These are phyloP conservation scores for Haplosporangium gracile DNA, from an alignment of 192 early-diverging fungal genomes.

Conservation along the genomic window DNA sequence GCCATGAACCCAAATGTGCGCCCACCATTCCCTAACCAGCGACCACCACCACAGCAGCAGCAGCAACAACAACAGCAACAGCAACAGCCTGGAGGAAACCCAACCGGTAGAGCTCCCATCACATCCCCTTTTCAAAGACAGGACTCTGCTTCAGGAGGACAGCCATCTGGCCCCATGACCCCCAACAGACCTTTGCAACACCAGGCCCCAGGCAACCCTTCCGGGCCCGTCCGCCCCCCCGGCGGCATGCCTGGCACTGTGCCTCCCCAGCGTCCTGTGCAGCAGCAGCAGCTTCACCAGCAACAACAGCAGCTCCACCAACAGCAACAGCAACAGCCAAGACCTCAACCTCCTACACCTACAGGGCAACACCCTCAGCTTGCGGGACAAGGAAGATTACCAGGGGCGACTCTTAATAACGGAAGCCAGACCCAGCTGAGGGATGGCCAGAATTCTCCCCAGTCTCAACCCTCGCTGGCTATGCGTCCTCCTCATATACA, in stretches of 20 bases:
- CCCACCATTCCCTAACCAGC: constrained; percentile 26
- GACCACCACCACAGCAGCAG: constrained; percentile 37
- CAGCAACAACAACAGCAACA: constrained; percentile 25
- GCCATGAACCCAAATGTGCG: constrained; percentile 17
- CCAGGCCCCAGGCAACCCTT: neutral
- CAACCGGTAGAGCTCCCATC: constrained; percentile 33
- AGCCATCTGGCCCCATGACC: constrained; percentile 6
- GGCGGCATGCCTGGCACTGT: neutral
- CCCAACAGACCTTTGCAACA: constrained; percentile 21
- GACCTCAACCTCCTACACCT: constrained; percentile 22
- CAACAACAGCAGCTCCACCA: constrained; percentile 34
- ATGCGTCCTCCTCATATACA: constrained; percentile 33
- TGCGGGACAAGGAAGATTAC: constrained; percentile 23
- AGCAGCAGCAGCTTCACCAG: constrained; percentile 24
- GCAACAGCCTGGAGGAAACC: neutral
- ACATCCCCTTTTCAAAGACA: constrained; percentile 43
- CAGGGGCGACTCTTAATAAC: neutral
- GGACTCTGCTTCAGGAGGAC: constrained; percentile 18
- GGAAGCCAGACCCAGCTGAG: constrained; percentile 31
- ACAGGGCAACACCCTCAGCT: constrained; percentile 36
- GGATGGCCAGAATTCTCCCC: constrained; percentile 25
- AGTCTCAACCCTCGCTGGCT: constrained; percentile 21
- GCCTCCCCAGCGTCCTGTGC: constrained; percentile 14
- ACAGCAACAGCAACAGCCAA: constrained; percentile 22
- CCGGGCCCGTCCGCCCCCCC: constrained; percentile 19